Conservation (phyloP, 1,284 basidiomycete genomes). For the Baeospora myosura region DNA sequence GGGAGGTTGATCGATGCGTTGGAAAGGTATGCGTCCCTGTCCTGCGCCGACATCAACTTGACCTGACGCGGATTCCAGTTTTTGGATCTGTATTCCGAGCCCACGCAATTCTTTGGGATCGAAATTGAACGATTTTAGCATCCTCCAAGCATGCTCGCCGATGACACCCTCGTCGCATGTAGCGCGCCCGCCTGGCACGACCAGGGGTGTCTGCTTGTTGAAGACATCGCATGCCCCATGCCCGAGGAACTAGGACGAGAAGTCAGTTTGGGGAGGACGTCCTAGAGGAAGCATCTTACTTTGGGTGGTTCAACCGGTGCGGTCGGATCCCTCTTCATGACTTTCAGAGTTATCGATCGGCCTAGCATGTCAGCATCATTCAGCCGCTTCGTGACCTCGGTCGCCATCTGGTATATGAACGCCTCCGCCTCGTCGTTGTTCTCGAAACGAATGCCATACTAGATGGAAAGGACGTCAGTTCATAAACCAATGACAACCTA, state of each 20-base stretch:
- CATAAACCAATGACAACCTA: background rate
- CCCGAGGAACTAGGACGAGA: conserved; percentile 68
- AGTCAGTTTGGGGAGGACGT: background rate
- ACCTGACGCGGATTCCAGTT: conserved; percentile 53
- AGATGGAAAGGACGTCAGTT: conserved; percentile 9
- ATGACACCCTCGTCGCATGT: conserved; percentile 72
- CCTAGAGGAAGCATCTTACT: conserved; percentile 31
- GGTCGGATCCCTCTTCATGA: conserved; percentile 82
- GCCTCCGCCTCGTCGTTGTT: conserved; percentile 72
- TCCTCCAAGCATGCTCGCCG: conserved; percentile 70
- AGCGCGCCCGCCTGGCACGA: conserved; percentile 52
- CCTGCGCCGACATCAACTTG: conserved; percentile 27
- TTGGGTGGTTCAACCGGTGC: conserved; percentile 93
- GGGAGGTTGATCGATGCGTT: conserved; percentile 19
- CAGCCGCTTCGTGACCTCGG: conserved; percentile 70
- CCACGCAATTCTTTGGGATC: conserved; percentile 88
- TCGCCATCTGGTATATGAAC: conserved; percentile 71
- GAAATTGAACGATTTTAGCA: conserved; percentile 69
- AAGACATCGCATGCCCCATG: conserved; percentile 85
- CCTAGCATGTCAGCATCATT: conserved; percentile 64
- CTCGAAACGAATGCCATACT: conserved; percentile 95
- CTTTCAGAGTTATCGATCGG: conserved; percentile 72
- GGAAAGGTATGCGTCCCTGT: conserved; percentile 53
- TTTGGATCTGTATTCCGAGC: conserved; percentile 88
- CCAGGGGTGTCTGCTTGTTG: conserved; percentile 65